A percentile compares a stretch with the other conserved stretches of the same genome.
Evolutionary conservation across 768 basidiomycete genomes (phyloP).

Genomic region (Serendipita indica): DNA sequence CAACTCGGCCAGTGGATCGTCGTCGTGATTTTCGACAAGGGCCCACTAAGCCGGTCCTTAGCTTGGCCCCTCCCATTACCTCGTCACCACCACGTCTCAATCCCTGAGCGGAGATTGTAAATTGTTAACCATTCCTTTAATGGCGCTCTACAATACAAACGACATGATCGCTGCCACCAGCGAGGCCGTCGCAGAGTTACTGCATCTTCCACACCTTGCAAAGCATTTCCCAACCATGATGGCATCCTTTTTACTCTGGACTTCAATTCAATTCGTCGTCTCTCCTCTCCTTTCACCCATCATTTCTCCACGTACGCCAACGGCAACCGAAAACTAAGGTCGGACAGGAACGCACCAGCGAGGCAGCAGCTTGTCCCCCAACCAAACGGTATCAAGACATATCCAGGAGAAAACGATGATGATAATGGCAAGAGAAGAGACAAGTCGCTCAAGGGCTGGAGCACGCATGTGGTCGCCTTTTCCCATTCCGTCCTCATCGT

Average conservation of each 20-base stretch:
- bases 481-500: slow-evolving; percentile 55
- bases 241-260: background rate
- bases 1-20: too few relatives aligned
- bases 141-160: too few relatives aligned
- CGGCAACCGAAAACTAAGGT: background rate
- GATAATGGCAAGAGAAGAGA: slow-evolving; percentile 1
- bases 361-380: background rate
- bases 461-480: slow-evolving; percentile 54
- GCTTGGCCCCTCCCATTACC: too few relatives aligned
- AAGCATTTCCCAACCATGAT: background rate
- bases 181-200: background rate
- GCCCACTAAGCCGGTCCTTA: too few relatives aligned
- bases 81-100: too few relatives aligned
- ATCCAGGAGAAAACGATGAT: background rate
- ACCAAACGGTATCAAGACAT: background rate
- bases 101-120: too few relatives aligned
- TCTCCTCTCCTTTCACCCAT: slow-evolving; percentile 4
- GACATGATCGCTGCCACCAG: background rate
- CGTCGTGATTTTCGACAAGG: too few relatives aligned
- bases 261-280: background rate
- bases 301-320: background rate
- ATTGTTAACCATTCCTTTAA: too few relatives aligned
- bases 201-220: background rate
- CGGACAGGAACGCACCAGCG: background rate
- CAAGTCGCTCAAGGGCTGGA: slow-evolving; percentile 15